These are phyloP conservation scores for Cicer cuneatum DNA, from an alignment of 306 rosid species.

Conservation along the genomic window DNA sequence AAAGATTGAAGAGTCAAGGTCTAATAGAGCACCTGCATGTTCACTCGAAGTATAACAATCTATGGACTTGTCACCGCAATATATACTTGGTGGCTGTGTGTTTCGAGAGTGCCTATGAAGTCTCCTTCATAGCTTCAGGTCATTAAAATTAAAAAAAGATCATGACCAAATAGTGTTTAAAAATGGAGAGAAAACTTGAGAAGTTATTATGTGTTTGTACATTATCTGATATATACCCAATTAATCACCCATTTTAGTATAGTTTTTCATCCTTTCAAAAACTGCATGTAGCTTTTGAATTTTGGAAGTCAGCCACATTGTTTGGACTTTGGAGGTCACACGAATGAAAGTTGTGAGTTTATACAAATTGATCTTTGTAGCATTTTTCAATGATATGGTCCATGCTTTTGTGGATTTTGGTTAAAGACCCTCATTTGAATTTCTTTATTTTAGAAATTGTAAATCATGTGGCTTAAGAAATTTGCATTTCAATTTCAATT, in stretches of 20 bases:
- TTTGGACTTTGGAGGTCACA: constrained; percentile 42
- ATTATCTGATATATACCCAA: constrained; percentile 34
- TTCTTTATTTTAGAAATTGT: not conserved
- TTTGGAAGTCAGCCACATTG: constrained; percentile 33
- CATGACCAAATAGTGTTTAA: constrained; percentile 18
- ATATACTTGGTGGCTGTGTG: not conserved
- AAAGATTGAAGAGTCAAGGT: constrained; percentile 74
- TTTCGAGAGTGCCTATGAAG: constrained; percentile 30
- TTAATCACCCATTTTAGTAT: constrained; percentile 18
- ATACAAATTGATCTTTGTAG: constrained; percentile 38
- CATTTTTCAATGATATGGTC: constrained; percentile 29
- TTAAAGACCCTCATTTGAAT: constrained; percentile 3
- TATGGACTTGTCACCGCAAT: too few species aligned
- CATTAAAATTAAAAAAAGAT: constrained; percentile 26
- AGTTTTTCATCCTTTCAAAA: constrained; percentile 39
- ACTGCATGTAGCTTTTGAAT: constrained; percentile 35
- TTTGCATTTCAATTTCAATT: not conserved
- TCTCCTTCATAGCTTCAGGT: constrained; percentile 44
- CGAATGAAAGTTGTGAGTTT: constrained; percentile 37
- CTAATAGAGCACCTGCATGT: constrained; percentile 46
- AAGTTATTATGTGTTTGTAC: constrained; percentile 50
- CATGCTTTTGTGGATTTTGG: constrained; percentile 17
- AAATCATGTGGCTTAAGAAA: not conserved
- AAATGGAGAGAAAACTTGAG: constrained; percentile 49
- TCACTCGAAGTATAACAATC: constrained; percentile 50